Conservation (phyloP, 192 early-diverging fungal species). For the Tieghemiomyces parasiticus region DNA sequence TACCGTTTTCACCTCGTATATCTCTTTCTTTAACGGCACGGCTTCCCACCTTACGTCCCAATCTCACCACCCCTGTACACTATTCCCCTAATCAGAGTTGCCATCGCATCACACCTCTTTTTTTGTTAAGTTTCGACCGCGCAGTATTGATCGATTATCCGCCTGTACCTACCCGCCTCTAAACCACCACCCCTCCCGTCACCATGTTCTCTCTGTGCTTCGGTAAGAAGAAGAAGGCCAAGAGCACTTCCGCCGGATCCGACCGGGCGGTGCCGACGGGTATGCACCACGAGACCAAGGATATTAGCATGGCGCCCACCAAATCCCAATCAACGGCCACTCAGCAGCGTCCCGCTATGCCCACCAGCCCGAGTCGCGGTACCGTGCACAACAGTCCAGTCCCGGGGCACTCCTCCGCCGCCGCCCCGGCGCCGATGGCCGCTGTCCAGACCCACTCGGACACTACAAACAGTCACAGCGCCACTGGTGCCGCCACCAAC, state of each 20-base stretch:
- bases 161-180: no score
- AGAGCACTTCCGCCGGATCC: background rate
- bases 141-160: no score
- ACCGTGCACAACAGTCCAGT: background rate
- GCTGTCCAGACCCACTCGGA: background rate
- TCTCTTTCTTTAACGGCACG: no score
- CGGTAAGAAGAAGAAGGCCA: background rate
- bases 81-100: no score
- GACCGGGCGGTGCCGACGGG: no score
- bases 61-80: no score
- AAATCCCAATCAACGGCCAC: background rate
- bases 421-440: background rate
- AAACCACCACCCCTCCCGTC: no score
- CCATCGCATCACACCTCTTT: no score
- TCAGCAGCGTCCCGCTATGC: background rate
- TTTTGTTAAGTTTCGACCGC: no score
- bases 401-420: background rate
- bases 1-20: no score
- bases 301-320: background rate
- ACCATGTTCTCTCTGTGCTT: slow-evolving; percentile 2
- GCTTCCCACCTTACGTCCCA: no score
- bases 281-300: background rate
- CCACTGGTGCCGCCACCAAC: background rate
- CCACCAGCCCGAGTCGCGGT: background rate
- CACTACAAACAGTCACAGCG: background rate